These are phyloP conservation scores for Xylaria scruposa DNA, from an alignment of 495 filamentous ascomycete genomes.

Conservation along the genomic window DNA sequence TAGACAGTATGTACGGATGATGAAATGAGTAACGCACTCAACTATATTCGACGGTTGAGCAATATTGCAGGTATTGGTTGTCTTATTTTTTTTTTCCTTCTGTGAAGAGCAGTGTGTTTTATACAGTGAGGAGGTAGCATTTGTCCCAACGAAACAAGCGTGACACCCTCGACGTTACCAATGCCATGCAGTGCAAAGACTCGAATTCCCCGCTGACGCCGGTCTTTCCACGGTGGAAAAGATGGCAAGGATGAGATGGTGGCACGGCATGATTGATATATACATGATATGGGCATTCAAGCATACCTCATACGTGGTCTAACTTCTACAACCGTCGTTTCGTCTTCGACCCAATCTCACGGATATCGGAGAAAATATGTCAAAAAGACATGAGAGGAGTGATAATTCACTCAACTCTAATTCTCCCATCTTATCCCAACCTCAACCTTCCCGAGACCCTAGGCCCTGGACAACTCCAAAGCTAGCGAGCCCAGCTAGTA, in stretches of 20 bases:
- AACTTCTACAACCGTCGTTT: not conserved
- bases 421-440: not conserved
- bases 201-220: not conserved
- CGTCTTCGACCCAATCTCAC: not conserved
- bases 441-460: not conserved
- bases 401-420: not conserved
- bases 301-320: not conserved
- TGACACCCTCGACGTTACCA: not conserved
- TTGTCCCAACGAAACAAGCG: not conserved
- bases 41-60: not conserved
- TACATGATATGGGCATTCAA: not conserved
- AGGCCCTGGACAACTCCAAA: no score
- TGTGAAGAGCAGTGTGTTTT: not conserved
- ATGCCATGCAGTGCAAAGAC: not conserved
- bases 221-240: not conserved
- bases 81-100: not conserved
- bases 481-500: constrained; percentile 61
- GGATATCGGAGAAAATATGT: not conserved
- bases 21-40: not conserved
- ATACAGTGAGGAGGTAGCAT: not conserved
- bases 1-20: not conserved
- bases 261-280: not conserved
- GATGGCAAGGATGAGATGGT: not conserved
- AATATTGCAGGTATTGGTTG: not conserved
- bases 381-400: no score